Base-by-base conservation (phyloP, 2,329 filamentous ascomycete genomes). In the Penicillium frequentans region DNA sequence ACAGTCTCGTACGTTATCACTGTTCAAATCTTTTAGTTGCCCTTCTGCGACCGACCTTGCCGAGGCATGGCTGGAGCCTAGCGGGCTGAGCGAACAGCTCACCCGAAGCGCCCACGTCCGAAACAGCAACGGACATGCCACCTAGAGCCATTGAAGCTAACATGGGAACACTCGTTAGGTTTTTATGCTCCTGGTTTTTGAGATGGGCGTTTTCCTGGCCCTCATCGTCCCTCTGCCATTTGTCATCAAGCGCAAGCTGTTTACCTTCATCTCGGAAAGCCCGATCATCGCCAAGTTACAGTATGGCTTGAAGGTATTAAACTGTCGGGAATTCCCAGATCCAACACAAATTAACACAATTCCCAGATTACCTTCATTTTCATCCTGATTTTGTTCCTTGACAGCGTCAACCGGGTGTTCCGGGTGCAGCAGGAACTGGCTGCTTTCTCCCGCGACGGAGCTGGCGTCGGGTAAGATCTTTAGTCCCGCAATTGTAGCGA, bases 311-410 rank as follows among this genome's bases (percentile, higher is more conserved):
- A 98, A 97, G 85, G 86, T 87, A 27, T 72, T 5, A 13, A 23
- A 2, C 5, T 21, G 10, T 13, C 6, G 3, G 3, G n/a, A 3
- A 5, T 1, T 13, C 8, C 5, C 14, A 14, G n/a, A 42, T 42
- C 3, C 7, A 0, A 29, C 6, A 35, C 42, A 43, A 48, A 31
- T 19, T 57, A 27, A 55, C 23, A 19, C 8, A 26, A n/a, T 24
- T 7, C 19, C 39, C 49, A 88, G 86, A 99, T 99, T 56, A 96
- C 92, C 2, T 99, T 99, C 75, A 93, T 99, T 73, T 99, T 99
- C 81, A 98, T 99, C 71, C 83, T 98, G 57, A 96, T 99, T 64
- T 88, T 99, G 64, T 99, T 99, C 80, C 86, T 98, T 70, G 95
- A 99, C 80, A 96, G 92, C 73, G 93, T 98, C 76, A 90, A 89